Base-by-base conservation (phyloP, 2,329 filamentous ascomycete species). In the Ceratocystis papillata region DNA sequence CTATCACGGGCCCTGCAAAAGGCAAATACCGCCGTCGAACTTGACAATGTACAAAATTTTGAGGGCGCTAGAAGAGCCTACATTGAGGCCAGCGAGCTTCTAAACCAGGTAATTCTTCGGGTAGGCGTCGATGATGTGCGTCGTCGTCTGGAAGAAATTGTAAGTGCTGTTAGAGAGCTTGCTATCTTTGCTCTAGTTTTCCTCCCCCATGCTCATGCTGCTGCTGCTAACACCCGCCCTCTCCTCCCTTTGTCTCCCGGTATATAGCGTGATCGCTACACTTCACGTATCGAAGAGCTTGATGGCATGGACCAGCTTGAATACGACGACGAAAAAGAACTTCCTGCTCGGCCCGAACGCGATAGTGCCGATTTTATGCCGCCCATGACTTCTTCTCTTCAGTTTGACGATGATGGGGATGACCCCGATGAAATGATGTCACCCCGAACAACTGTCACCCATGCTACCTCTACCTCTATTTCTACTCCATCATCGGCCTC, bases 41-140 rank as follows among this genome's bases (percentile, higher is more conserved):
- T 99, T 50, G 94, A 99, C 76, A 97, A 96, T 81, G 91, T 90
- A 15, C 89, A 94, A 72, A 96, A 97, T 73, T 93, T 94, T 69
- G 89, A 93, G 74, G 91, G 90, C 50, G 94, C 94, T 20, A 87
- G 95, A 73, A 85, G 90, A 72, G 91, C 93, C 15, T 99, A 99
- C 74, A 81, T 83, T 10, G 94, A 99, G 76, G 94, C 95, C 3
- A 99, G 94, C 73, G 83, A 87, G 65, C 79, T 99, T 67, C 78
- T 99, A 65, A 87, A 93, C 70, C 87, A 95, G 72, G 94, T 99
- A 3, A 88, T 99, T 77, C 79, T 87, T 67, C 85, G 89, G 71
- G 96, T 90, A 67, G 86, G 86, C 10, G 90, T 87, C 5, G 87
- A 92, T 44, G 91, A 96, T 64, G 94, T 99, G 72, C 86, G 87